A percentile compares a stretch with the other conserved stretches of the same genome.
Evolutionary conservation across 2,329 filamentous ascomycete species (phyloP).

Genomic region (Neospermospora avenae): DNA sequence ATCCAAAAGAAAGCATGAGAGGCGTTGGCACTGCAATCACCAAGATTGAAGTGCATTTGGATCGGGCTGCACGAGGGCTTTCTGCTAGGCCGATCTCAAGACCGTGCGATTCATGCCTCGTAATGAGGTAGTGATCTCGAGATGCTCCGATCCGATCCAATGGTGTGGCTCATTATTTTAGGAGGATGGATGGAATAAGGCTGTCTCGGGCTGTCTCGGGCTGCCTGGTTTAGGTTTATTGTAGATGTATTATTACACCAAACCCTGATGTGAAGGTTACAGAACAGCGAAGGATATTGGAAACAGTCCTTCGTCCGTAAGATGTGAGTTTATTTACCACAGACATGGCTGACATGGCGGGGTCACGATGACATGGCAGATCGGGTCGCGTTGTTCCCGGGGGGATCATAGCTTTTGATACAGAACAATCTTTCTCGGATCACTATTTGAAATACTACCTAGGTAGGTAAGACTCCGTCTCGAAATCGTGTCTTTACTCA

Average conservation of each 20-base stretch:
- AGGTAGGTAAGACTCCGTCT: too few species aligned
- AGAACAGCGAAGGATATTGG: not conserved
- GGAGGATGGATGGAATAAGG: not conserved
- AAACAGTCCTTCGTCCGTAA: not conserved
- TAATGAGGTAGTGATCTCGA: too few species aligned
- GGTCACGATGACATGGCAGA: not conserved
- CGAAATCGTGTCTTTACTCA: not conserved
- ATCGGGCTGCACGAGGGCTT: not conserved
- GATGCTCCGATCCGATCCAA: not conserved
- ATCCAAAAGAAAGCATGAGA: not conserved
- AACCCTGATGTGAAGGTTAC: not conserved
- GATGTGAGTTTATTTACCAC: not conserved
- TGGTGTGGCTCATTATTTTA: not conserved
- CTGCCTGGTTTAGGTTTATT: not conserved
- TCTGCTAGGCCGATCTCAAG: constrained; percentile 1
- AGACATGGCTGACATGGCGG: not conserved
- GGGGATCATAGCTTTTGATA: not conserved
- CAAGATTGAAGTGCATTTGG: not conserved
- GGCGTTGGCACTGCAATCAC: constrained; percentile 3
- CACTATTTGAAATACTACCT: not conserved
- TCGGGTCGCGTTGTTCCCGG: not conserved
- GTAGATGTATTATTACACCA: not conserved
- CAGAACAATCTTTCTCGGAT: not conserved
- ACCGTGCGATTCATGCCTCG: constrained; percentile 3
- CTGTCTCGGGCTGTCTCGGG: too few species aligned